Conservation (phyloP, 768 basidiomycete genomes). For the Serendipita sp. region DNA sequence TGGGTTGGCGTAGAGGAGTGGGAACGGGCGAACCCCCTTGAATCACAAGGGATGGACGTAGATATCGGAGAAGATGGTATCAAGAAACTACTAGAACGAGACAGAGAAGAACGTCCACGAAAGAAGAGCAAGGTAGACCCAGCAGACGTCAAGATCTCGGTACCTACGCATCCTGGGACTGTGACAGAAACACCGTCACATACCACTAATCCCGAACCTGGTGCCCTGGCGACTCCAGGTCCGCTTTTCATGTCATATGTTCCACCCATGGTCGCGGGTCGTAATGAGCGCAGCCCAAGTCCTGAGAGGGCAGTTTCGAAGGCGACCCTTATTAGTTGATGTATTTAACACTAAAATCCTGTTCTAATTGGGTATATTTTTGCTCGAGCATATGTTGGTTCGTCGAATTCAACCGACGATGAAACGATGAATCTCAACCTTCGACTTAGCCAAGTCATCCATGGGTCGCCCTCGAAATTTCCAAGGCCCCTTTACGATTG, state of each 20-base stretch:
- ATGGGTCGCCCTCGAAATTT: background rate
- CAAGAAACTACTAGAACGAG: background rate
- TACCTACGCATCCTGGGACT: too few species aligned
- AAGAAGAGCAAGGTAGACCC: background rate
- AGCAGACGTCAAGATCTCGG: background rate
- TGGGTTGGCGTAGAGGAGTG: constrained; percentile 1
- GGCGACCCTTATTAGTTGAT: background rate
- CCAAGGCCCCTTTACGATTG: constrained; percentile 35
- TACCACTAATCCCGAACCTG: background rate
- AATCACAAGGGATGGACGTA: background rate
- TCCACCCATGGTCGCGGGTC: background rate
- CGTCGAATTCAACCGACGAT: background rate
- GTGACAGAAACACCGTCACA: background rate
- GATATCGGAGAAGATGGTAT: constrained; percentile 1
- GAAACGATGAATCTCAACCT: background rate
- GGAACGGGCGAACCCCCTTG: background rate
- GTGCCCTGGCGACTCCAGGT: background rate
- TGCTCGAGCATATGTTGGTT: background rate
- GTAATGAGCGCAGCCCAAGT: constrained; percentile 3
- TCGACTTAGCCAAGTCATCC: background rate
- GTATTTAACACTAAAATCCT: background rate
- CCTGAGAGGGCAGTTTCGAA: background rate
- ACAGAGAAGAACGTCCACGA: background rate
- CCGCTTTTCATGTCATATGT: background rate
- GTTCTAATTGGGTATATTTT: background rate